Conservation (phyloP, 441 rosid species). For the Brassica hybrid region DNA sequence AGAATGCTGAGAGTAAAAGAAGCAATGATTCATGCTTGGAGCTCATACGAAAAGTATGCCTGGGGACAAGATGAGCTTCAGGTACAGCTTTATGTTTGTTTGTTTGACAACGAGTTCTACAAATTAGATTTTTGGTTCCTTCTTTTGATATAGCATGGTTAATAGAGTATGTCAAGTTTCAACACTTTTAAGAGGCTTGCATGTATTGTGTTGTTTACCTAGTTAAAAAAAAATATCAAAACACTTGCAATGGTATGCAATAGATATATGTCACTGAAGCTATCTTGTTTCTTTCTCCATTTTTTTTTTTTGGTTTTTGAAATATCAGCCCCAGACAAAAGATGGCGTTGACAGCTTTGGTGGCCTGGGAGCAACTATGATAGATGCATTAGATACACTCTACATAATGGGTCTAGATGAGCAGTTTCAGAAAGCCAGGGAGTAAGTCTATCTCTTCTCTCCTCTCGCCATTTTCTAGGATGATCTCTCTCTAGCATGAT, state of each 20-base stretch:
- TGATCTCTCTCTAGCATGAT: background rate
- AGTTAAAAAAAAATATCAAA: background rate
- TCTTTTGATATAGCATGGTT: constrained; percentile 4
- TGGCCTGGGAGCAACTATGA: constrained; percentile 94
- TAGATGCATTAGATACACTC: constrained; percentile 93
- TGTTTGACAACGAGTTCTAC: background rate
- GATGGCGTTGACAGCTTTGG: constrained; percentile 94
- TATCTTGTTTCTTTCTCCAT: no score
- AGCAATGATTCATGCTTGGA: constrained; percentile 99
- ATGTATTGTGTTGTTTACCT: background rate
- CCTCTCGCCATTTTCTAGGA: background rate
- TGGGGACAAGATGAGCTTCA: constrained; percentile 99
- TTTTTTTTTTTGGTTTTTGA: background rate
- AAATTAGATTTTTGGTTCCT: no score
- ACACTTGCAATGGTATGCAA: constrained; percentile 5
- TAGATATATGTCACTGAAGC: constrained; percentile 7
- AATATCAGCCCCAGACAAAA: constrained; percentile 81
- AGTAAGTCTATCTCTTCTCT: constrained; percentile 61
- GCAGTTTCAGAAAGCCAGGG: constrained; percentile 90
- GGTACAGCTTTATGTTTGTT: constrained; percentile 49
- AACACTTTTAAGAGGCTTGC: background rate
- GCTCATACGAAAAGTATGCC: constrained; percentile 90
- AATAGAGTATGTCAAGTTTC: constrained; percentile 1
- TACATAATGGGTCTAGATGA: constrained; percentile 95
- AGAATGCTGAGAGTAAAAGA: constrained; percentile 92